Percentiles rank a stretch among this genome's conserved stretches.
Conservation (phyloP, 2,329 filamentous ascomycete species). For the Penicillium sp. region DNA sequence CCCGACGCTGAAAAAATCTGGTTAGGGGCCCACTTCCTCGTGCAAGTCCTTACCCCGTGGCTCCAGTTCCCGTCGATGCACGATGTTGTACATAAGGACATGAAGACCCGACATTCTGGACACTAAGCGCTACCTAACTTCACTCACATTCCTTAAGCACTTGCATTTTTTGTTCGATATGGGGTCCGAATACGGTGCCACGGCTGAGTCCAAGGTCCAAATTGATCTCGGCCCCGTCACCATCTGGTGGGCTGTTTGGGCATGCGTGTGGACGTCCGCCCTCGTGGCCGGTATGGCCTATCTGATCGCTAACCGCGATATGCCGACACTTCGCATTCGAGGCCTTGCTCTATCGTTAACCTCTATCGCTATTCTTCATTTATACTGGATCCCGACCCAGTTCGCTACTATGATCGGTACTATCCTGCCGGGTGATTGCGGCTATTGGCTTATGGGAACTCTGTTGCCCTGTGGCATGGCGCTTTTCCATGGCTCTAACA, state of each 20-base stretch:
- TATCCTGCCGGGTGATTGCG: slow-evolving; percentile 51
- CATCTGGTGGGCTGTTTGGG: slow-evolving; percentile 33
- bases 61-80: not conserved
- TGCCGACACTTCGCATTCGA: slow-evolving; percentile 40
- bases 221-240: slow-evolving; percentile 23
- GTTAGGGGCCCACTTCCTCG: slow-evolving; percentile 1
- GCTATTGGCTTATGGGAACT: slow-evolving; percentile 68
- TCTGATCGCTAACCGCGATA: slow-evolving; percentile 35
- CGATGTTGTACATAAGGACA: slow-evolving; percentile 2
- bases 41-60: not conserved
- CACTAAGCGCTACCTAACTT: slow-evolving; percentile 20
- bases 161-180: slow-evolving; percentile 17
- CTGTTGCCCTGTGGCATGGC: slow-evolving; percentile 66
- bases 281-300: slow-evolving; percentile 33
- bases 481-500: slow-evolving; percentile 65
- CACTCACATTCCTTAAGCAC: slow-evolving; percentile 15
- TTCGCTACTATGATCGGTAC: slow-evolving; percentile 39
- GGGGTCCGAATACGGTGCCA: slow-evolving; percentile 34
- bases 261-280: slow-evolving; percentile 35
- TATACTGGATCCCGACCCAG: slow-evolving; percentile 40
- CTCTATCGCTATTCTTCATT: slow-evolving; percentile 40
- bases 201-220: slow-evolving; percentile 27
- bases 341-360: slow-evolving; percentile 40
- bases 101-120: not conserved
- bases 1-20: not conserved